phyloP scores from a whole-genome alignment of 805 yeast genomes.

The Jamesozyma lodderae region DNA sequence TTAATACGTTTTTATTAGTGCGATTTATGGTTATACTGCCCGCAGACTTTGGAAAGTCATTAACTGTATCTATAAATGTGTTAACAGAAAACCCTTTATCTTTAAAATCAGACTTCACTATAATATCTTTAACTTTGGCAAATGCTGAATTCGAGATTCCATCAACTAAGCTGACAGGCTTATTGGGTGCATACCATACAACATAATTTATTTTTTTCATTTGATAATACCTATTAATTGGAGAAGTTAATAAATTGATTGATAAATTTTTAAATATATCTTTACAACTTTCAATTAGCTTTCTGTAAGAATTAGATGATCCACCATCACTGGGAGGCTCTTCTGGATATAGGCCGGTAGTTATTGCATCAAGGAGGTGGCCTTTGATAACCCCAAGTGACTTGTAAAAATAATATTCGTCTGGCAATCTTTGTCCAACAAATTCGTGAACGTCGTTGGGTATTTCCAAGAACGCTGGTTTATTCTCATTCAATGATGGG shows the following conservation, averaged over 20 bases:
- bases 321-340: slow-evolving; percentile 62
- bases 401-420: slow-evolving; percentile 72
- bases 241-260: slow-evolving; percentile 57
- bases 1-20: slow-evolving; percentile 24
- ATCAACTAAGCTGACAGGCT: slow-evolving; percentile 37
- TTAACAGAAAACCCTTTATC: slow-evolving; percentile 23
- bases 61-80: slow-evolving; percentile 18
- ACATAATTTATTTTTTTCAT: slow-evolving; percentile 49
- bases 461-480: slow-evolving; percentile 15
- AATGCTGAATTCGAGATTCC: slow-evolving; percentile 46
- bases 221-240: slow-evolving; percentile 78
- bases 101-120: slow-evolving; percentile 21
- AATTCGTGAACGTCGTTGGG: slow-evolving; percentile 79
- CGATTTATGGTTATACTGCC: too few relatives aligned
- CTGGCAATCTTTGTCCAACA: slow-evolving; percentile 76
- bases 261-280: slow-evolving; percentile 47
- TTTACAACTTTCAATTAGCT: slow-evolving; percentile 39
- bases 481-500: too few relatives aligned
- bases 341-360: slow-evolving; percentile 52
- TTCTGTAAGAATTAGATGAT: slow-evolving; percentile 45
- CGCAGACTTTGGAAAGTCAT: slow-evolving; percentile 17
- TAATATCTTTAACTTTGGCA: slow-evolving; percentile 30
- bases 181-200: slow-evolving; percentile 44
- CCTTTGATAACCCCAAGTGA: slow-evolving; percentile 57
- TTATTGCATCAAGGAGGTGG: slow-evolving; percentile 57